A percentile compares a stretch with the other conserved stretches of the same genome.
These are phyloP conservation scores for Lizanozyma gosingica DNA, from an alignment of 1,139 yeast species.

Conservation along the genomic window DNA sequence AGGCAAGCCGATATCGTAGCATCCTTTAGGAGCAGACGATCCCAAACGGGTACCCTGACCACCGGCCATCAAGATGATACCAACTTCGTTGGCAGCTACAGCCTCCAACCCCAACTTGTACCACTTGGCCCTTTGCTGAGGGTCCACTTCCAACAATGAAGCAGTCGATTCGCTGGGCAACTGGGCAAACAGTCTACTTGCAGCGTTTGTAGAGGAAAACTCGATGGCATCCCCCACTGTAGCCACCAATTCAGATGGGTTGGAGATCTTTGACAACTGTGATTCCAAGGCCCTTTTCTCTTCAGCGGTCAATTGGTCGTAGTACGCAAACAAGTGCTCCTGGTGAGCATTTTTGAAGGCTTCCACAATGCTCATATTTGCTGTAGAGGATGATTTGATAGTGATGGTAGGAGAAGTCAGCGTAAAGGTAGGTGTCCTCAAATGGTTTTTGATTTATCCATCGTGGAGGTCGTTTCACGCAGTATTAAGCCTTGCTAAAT, in stretches of 20 bases:
- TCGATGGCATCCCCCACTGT: conserved; percentile 43
- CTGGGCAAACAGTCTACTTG: conserved; percentile 35
- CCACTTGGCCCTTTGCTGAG: conserved; percentile 37
- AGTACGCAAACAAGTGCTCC: conserved; percentile 33
- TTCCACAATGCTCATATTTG: no score
- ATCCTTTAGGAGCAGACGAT: conserved; percentile 85
- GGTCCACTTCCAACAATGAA: conserved; percentile 29
- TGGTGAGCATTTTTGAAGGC: conserved; percentile 44
- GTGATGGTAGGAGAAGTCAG: no score
- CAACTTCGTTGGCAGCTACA: conserved; percentile 66
- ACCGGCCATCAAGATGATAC: conserved; percentile 89
- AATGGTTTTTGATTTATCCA: no score
- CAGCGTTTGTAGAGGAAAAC: conserved; percentile 26
- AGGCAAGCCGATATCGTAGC: conserved; percentile 81
- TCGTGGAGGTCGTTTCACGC: no score
- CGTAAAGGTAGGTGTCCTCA: no score
- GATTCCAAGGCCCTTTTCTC: conserved; percentile 22
- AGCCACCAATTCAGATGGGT: conserved; percentile 30
- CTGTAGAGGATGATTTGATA: no score
- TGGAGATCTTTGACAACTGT: conserved; percentile 32
- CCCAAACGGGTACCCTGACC: conserved; percentile 98
- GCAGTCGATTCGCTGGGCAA: conserved; percentile 43
- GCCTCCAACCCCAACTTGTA: conserved; percentile 54
- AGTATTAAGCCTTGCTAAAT: no score
- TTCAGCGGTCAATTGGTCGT: conserved; percentile 21